phyloP scores from a whole-genome alignment of 345 rosid genomes.

The Kernera saxatilis region DNA sequence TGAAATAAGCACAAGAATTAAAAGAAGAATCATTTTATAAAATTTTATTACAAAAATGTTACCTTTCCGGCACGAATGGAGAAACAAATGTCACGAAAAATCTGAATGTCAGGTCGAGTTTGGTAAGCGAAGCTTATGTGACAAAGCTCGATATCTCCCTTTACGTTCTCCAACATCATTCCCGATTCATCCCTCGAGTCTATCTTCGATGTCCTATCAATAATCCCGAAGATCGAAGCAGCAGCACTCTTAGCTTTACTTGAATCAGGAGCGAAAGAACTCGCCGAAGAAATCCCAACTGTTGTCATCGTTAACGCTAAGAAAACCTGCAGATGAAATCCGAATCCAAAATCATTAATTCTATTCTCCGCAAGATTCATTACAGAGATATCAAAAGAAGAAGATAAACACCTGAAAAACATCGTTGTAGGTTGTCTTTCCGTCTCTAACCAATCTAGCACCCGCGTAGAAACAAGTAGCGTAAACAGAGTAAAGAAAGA shows the following conservation, averaged over 20 bases:
- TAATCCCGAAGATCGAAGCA: constrained; percentile 54
- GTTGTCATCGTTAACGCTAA: constrained; percentile 48
- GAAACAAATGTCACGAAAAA: constrained; percentile 47
- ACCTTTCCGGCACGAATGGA: constrained; percentile 53
- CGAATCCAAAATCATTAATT: background rate
- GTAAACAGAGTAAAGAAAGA: constrained; percentile 38
- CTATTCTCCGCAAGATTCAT: background rate
- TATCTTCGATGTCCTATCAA: constrained; percentile 49
- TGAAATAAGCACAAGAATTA: constrained; percentile 2
- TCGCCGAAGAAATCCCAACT: constrained; percentile 44
- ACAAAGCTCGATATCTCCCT: constrained; percentile 48
- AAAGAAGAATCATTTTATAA: background rate
- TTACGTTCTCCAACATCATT: constrained; percentile 34
- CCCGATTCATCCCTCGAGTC: constrained; percentile 50
- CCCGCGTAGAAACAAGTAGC: constrained; percentile 58
- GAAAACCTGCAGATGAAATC: constrained; percentile 48
- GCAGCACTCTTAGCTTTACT: constrained; percentile 44
- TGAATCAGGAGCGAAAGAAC: constrained; percentile 47
- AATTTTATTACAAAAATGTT: background rate
- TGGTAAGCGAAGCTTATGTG: constrained; percentile 55
- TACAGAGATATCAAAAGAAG: background rate
- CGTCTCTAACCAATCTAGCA: constrained; percentile 45
- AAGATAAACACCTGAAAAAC: constrained; percentile 44
- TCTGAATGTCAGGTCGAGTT: constrained; percentile 50
- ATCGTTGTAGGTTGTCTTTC: constrained; percentile 38